These are phyloP conservation scores for Yamadazyma mexicana DNA, from an alignment of 1,139 yeast species.

Conservation along the genomic window DNA sequence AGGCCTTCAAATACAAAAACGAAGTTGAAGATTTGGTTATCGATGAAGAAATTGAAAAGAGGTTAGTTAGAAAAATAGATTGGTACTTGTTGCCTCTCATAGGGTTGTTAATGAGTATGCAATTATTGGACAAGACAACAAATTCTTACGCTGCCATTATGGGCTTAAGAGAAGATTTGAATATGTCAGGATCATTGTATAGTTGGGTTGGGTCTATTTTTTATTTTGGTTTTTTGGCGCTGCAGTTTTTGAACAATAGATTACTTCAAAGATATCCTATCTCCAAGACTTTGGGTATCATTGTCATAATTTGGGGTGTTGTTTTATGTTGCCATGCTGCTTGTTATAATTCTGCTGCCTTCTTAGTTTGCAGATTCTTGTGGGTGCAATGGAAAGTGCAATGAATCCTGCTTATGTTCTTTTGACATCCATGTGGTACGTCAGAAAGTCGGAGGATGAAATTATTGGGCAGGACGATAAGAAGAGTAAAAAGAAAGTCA, in stretches of 20 bases:
- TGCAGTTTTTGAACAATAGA: constrained; percentile 44
- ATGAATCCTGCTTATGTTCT: constrained; percentile 55
- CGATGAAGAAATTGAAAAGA: constrained; percentile 8
- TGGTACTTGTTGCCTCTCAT: constrained; percentile 51
- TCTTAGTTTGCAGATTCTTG: constrained; percentile 24
- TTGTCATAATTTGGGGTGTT: constrained; percentile 26
- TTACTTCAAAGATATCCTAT: constrained; percentile 35
- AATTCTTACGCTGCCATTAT: constrained; percentile 58
- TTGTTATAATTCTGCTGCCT: constrained; percentile 22
- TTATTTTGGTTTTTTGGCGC: constrained; percentile 49
- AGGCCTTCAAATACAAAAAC: constrained; percentile 10
- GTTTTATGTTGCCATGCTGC: constrained; percentile 23
- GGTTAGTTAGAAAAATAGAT: constrained; percentile 47
- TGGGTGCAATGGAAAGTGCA: constrained; percentile 54
- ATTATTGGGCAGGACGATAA: constrained; percentile 4
- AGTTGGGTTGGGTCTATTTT: constrained; percentile 56
- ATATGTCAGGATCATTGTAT: constrained; percentile 49
- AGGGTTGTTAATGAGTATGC: constrained; percentile 52
- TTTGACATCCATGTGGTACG: constrained; percentile 23
- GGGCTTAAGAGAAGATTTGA: constrained; percentile 48
- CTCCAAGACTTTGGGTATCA: constrained; percentile 19
- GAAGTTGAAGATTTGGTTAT: constrained; percentile 9
- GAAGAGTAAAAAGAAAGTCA: constrained; percentile 7
- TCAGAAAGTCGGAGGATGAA: constrained; percentile 7
- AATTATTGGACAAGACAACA: constrained; percentile 62